Percentiles rank a stretch among this genome's conserved stretches.
Evolutionary conservation across 2,329 filamentous ascomycete genomes (phyloP).

Genomic region (Fusarium hainanense): DNA sequence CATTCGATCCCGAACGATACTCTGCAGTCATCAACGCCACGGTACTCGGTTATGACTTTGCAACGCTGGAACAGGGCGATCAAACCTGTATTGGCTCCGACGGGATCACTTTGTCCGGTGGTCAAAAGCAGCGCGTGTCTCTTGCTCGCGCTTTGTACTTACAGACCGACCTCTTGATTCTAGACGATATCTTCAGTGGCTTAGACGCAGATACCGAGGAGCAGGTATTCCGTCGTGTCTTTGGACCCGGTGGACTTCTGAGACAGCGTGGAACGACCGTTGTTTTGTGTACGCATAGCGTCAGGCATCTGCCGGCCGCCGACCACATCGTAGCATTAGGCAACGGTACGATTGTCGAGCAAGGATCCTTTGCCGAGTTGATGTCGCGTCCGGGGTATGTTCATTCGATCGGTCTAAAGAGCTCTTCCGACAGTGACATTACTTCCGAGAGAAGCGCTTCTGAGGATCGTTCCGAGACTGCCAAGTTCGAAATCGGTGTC

Average conservation of each 20-base stretch:
- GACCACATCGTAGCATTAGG: conserved; percentile 62
- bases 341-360: conserved; percentile 55
- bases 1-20: conserved; percentile 49
- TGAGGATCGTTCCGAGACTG: background rate
- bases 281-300: conserved; percentile 53
- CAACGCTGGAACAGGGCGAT: conserved; percentile 50
- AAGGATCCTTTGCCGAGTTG: conserved; percentile 49
- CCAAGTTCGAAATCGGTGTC: background rate
- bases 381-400: conserved; percentile 52
- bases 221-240: conserved; percentile 56
- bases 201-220: conserved; percentile 58
- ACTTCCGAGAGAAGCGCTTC: background rate
- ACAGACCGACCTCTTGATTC: conserved; percentile 53
- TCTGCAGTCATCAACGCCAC: conserved; percentile 50
- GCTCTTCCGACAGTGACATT: background rate
- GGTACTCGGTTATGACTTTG: conserved; percentile 48
- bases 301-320: conserved; percentile 49
- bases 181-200: conserved; percentile 60
- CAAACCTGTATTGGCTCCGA: conserved; percentile 53
- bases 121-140: conserved; percentile 53
- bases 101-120: conserved; percentile 56
- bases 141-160: conserved; percentile 60
- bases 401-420: conserved; percentile 50
- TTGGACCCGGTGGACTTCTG: conserved; percentile 56
- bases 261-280: conserved; percentile 52